Evolutionary conservation across 2,329 filamentous ascomycete genomes (phyloP), one percentile per base, ranked within the genome.

Genomic region (Aspergillus thermomutatus): DNA sequence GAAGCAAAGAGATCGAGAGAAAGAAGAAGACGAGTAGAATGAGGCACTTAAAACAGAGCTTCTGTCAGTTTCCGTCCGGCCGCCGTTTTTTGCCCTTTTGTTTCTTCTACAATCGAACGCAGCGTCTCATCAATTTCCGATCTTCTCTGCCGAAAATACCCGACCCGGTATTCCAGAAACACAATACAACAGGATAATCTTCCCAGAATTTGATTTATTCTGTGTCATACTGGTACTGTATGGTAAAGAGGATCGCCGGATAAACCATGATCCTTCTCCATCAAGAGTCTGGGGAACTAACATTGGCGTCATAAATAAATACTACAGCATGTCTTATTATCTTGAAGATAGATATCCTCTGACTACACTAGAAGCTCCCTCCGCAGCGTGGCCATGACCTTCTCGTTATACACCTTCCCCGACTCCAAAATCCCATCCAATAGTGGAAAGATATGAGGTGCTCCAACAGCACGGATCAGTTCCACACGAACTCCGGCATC

Each of bases 401-500:
- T 69, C 50, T 60, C 50, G 49, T 69, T 70, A 41, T 68, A 72
- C 52, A 60, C 56, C 52, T 58, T 68, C 17, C 65, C 71, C 14
- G 59, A 54, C 6, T 70, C 64, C 37, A 75, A 48, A 40, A 75
- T 71, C 0, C 61, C 71, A 55, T 72, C 71, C 37, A 74, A 52
- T 14, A 27, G 28, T 25, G 60, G 43, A 47, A 75, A 68, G 1
- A 66, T 66, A 62, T 77, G 75, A 4, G 74, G 71, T n/a, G 64
- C 71, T 4, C 73, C 71, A 19, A 59, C 55, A 51, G 69, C 66
- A 27, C 69, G 66, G 46, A 67, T 65, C 46, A 71, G 19, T 31
- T 72, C 68, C 34, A 71, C 73, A 51, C 64, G 58, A 51, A 66
- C 69, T 3, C 72, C 73, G 8, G 72, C 72, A 48, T 64, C 68